Evolutionary conservation across 1,284 basidiomycete species (phyloP), one percentile per base, ranked within the genome.

Genomic region (Mycena sp.): DNA sequence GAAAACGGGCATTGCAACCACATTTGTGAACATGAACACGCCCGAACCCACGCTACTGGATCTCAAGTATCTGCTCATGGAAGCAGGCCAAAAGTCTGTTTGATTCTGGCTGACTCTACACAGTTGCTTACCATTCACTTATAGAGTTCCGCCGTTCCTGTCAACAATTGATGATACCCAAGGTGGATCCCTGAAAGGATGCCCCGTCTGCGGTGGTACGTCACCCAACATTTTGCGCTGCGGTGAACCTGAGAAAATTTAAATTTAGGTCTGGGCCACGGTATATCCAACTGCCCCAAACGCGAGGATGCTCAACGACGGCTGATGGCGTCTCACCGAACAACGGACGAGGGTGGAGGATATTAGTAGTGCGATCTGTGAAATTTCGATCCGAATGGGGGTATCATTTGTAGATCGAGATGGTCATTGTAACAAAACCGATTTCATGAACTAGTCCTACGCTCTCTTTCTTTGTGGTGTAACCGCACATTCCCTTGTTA

Each of bases 1-100:
- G 34, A 99, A 98, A 81, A 99, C 97, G 1, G 98, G 98, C 73
- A 96, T 99, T 67, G 98, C 98, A n/a, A 99, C 98, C 30, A 98
- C 98, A n/a, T 99, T 99, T 81, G 96, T 99, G 70, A 99, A 99
- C 80, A 96, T 97, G 92, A 95, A 95, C 78, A 98, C 97, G 3
- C 88, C 93, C 0, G 97, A 99, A 80, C 97, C 98, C 84, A 99
- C 97, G 0, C 83, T 99, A 61, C 83, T 99, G 73, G 98, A 99
- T 86, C 85, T 99, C 74, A 99, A 99, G 83, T 99, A 99, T 79
- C 84, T 99, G 63, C 84, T 99, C 65, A 94, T 98, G 87, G 98
- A 99, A 81, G 97, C 97, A 2, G 98, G 97, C 67, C 98, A 99
- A 84, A 96, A 96, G 95, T 94, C 72, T 66, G 89, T 86, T 25